Evolutionary conservation across 75 land plant species (phyloP).

Genomic region (Cupressus sempervirens): DNA sequence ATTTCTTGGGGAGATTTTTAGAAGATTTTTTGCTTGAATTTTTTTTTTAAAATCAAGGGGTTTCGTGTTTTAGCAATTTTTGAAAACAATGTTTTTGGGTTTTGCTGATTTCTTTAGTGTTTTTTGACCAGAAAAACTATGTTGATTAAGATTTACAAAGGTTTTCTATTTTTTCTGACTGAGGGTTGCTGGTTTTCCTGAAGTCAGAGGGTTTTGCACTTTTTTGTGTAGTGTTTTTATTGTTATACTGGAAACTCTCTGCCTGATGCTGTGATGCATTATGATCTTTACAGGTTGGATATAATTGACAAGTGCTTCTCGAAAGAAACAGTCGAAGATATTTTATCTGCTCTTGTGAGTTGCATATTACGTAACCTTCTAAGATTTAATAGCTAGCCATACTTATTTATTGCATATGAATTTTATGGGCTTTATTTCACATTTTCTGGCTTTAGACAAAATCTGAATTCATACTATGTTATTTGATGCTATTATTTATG

Average conservation of each 20-base stretch:
- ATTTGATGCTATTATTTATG: background rate
- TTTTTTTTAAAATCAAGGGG: no score
- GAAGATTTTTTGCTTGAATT: no score
- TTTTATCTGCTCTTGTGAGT: slow-evolving; percentile 64
- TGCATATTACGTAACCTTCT: background rate
- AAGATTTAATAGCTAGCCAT: background rate
- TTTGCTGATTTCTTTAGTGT: no score
- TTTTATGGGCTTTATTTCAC: background rate
- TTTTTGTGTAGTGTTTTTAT: background rate
- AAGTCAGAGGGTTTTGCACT: no score
- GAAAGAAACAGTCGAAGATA: slow-evolving; percentile 64
- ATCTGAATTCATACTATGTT: background rate
- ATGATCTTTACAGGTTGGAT: slow-evolving; percentile 40
- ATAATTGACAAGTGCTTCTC: slow-evolving; percentile 66
- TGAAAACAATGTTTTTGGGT: no score
- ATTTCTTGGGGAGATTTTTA: no score
- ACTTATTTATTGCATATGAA: background rate
- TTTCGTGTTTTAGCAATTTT: no score
- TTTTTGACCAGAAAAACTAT: no score
- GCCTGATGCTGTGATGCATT: slow-evolving; percentile 9
- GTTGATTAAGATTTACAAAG: no score
- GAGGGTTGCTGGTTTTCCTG: no score
- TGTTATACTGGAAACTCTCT: background rate
- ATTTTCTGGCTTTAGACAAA: background rate
- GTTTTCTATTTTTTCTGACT: no score